phyloP scores from a whole-genome alignment of 169 alveolate species.

The Gregarina niphandrodes region DNA sequence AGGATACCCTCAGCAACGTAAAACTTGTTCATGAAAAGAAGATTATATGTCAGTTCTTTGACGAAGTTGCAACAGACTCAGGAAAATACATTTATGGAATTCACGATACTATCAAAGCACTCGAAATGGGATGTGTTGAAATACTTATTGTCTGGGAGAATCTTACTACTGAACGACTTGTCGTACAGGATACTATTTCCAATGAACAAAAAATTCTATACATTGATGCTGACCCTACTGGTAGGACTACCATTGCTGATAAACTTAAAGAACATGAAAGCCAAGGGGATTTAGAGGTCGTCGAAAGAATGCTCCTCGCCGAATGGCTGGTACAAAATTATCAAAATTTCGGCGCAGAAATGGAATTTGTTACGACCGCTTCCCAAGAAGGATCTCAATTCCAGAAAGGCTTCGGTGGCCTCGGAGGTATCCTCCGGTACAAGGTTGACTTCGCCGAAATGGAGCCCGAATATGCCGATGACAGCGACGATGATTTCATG shows the following conservation, averaged over 20 bases:
- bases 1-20: constrained; percentile 29
- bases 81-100: constrained; percentile 89
- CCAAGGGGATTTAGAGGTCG: constrained; percentile 58
- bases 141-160: constrained; percentile 72
- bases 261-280: constrained; percentile 23
- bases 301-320: constrained; percentile 60
- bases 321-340: constrained; percentile 91
- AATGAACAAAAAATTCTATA: constrained; percentile 41
- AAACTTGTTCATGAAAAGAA: constrained; percentile 58
- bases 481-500: no score
- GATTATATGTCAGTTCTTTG: constrained; percentile 68
- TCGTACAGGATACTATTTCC: constrained; percentile 48
- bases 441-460: constrained; percentile 18
- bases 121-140: constrained; percentile 83
- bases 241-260: no score
- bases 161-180: no score
- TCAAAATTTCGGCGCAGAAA: constrained; percentile 67
- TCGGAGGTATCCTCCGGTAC: constrained; percentile 92
- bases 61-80: constrained; percentile 89
- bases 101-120: constrained; percentile 53
- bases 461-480: no score
- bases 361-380: constrained; percentile 78
- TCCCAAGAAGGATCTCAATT: constrained; percentile 94
- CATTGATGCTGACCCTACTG: constrained; percentile 33
- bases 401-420: constrained; percentile 93